These are phyloP conservation scores for Globisporangium acanthophoron DNA, from an alignment of 352 stramenopile species.

Conservation along the genomic window DNA sequence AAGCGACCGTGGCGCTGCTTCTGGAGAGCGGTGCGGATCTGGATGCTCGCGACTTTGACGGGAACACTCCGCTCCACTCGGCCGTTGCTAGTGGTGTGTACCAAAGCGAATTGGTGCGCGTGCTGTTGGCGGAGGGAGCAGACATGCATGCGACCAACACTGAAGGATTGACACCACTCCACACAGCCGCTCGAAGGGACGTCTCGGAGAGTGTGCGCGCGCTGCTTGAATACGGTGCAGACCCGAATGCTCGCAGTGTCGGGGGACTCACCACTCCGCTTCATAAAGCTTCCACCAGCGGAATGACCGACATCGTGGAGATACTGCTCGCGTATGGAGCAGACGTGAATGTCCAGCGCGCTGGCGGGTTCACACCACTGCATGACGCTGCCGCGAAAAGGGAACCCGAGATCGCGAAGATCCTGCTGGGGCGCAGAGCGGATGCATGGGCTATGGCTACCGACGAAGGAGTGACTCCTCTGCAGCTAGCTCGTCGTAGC, in stretches of 20 bases:
- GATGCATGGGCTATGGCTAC: not conserved
- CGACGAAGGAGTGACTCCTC: not conserved
- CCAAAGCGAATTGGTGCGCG: not conserved
- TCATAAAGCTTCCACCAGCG: not conserved
- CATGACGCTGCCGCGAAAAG: not conserved
- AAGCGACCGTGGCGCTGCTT: not conserved
- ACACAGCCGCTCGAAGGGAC: not conserved
- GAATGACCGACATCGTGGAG: not conserved
- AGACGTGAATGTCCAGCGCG: not conserved
- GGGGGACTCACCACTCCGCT: not conserved
- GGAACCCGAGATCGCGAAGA: not conserved
- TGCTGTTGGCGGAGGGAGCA: not conserved
- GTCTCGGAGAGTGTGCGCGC: not conserved
- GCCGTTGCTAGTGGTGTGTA: not conserved
- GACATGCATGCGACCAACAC: not conserved
- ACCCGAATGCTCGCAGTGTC: not conserved
- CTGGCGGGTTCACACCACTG: not conserved
- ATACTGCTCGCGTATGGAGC: not conserved
- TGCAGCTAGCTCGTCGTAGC: not conserved
- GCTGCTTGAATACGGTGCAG: not conserved
- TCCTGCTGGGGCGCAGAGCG: not conserved
- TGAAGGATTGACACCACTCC: not conserved
- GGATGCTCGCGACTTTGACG: not conserved
- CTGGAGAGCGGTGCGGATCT: not conserved
- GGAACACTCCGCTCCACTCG: not conserved